phyloP scores from a whole-genome alignment of 1,284 basidiomycete species.

The Lentinula novae-zelandiae region DNA sequence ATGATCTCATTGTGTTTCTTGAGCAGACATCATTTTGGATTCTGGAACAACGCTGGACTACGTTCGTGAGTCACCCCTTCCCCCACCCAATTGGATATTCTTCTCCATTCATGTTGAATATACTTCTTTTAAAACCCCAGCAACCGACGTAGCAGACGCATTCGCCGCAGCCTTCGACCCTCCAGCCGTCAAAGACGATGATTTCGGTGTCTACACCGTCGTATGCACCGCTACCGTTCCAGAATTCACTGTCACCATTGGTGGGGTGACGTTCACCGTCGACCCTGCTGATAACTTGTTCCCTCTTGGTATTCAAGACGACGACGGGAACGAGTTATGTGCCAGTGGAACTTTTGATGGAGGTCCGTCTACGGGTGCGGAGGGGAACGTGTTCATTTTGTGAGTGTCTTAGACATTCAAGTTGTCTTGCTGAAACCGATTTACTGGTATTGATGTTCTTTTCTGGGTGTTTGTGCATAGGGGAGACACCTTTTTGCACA shows the following conservation, averaged over 20 bases:
- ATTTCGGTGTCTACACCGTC: slow-evolving; percentile 18
- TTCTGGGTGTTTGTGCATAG: not conserved
- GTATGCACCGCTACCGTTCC: slow-evolving; percentile 21
- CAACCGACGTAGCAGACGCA: slow-evolving; percentile 18
- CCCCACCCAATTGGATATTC: not conserved
- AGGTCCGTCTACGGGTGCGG: not conserved
- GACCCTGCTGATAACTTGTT: slow-evolving; percentile 21
- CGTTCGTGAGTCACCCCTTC: slow-evolving; percentile 8
- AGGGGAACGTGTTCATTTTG: slow-evolving; percentile 9
- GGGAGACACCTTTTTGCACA: slow-evolving; percentile 17
- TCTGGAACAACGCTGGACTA: slow-evolving; percentile 20
- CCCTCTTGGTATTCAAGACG: slow-evolving; percentile 16
- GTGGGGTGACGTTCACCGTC: slow-evolving; percentile 19
- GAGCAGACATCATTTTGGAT: slow-evolving; percentile 10
- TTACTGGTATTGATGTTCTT: too few relatives aligned
- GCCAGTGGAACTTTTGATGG: slow-evolving; percentile 6
- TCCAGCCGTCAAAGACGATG: slow-evolving; percentile 17
- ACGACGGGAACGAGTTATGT: slow-evolving; percentile 9
- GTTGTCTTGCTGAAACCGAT: too few relatives aligned
- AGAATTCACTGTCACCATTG: slow-evolving; percentile 20
- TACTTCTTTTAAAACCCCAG: not conserved
- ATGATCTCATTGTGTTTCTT: not conserved
- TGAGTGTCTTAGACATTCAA: not conserved
- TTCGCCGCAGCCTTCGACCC: slow-evolving; percentile 20
- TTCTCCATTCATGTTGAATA: not conserved